Base-by-base conservation (phyloP, 805 yeast genomes). In the Spathaspora gorwiae region DNA sequence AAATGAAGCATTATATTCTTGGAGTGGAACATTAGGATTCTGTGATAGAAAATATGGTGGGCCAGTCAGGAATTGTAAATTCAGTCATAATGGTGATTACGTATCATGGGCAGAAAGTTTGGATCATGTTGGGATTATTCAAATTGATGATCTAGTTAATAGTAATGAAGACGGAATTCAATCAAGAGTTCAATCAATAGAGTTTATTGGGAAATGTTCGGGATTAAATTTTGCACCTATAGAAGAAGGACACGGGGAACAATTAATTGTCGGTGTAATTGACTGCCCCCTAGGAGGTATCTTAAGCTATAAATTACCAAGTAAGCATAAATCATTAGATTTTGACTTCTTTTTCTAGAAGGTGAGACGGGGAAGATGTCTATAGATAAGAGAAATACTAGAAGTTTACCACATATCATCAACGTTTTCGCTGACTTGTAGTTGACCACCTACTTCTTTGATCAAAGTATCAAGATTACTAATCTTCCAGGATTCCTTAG, bases 281-380 rank as follows among this genome's bases (percentile, higher is more conserved):
- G 87, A 81, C 55, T 66, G 70, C 37, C 70, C 78, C 0, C 66
- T 77, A 39, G 86, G 87, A 1, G 86, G 87, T 1, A 68, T 81
- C 4, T 52, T 81, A 43, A 75, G 73, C 51, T 79, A 73, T 53
- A 65, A 68, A 34, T 54, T 67, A 35, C 71, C 66, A 37, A 65
- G 73, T 38, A 50, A 48, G 14, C 50, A 49, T 14, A 69, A 64
- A 46, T 57, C 66, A 32, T 59, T 72, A 34, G 78, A 72, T 43
- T 72, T 64, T 56, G 77, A 72, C 47, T 69, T 68, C 41, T 45
- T 52, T 35, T 68, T 49, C 58, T 52, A 48, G 27, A 35, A 12
- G 11, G 1, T 7, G 37, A 35, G 13, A 35, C 2, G 4, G 24
- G 4, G 24, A 19, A 5, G 24, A 19, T 38, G 13, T 29, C 7